phyloP scores from a whole-genome alignment of 169 alveolate genomes.

The Babesia bigemina region DNA sequence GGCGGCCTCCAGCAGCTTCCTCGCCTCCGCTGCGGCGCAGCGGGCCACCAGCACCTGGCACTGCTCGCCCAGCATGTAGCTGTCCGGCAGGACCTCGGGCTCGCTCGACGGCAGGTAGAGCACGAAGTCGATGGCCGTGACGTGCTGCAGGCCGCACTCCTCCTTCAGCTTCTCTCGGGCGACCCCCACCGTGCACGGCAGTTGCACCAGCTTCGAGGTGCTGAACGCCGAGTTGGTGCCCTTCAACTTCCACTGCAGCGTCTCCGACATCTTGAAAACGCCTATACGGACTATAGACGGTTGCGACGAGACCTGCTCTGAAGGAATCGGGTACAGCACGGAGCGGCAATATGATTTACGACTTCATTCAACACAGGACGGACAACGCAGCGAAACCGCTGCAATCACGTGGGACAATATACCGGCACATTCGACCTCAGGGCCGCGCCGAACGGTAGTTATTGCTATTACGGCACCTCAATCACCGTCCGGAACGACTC shows the following conservation, averaged over 20 bases:
- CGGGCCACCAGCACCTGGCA: conserved; percentile 42
- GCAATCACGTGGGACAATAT: neutral
- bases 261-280: neutral
- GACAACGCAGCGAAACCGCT: too few relatives aligned
- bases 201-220: conserved; percentile 6
- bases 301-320: neutral
- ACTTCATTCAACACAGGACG: too few relatives aligned
- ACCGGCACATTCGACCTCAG: too few relatives aligned
- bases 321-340: neutral
- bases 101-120: conserved; percentile 45
- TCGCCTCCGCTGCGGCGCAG: conserved; percentile 58
- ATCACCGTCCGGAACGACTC: neutral
- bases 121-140: conserved; percentile 49
- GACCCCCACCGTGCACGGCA: conserved; percentile 48
- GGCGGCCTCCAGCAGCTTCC: conserved; percentile 40
- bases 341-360: neutral
- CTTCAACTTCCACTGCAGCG: conserved; percentile 64
- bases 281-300: neutral
- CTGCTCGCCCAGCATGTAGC: conserved; percentile 15
- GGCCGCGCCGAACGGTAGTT: too few relatives aligned
- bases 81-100: conserved; percentile 43
- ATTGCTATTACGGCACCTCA: too few relatives aligned
- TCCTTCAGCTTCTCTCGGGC: conserved; percentile 57
- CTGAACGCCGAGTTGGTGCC: conserved; percentile 57
- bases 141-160: conserved; percentile 62